Evolutionary conservation across 495 filamentous ascomycete genomes (phyloP).

Genomic region (Jackrogersella multiformis): DNA sequence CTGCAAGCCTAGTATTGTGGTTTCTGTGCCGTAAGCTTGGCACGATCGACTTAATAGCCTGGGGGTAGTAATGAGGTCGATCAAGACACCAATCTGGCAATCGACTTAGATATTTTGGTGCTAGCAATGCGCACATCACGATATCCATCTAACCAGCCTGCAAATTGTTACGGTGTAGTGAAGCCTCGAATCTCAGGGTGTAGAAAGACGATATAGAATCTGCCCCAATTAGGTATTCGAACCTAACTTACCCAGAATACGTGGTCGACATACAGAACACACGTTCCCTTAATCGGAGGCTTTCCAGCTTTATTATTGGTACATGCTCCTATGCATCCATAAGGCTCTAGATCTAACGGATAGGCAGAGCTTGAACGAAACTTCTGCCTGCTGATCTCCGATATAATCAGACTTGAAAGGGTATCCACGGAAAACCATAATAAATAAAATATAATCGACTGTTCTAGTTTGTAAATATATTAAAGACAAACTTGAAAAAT

Average conservation of each 20-base stretch:
- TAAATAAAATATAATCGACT: too few species aligned
- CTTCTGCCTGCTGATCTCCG: neutral
- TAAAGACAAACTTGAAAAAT: too few species aligned
- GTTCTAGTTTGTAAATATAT: too few species aligned
- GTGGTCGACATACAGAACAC: constrained; percentile 1
- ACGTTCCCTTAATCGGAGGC: constrained; percentile 3
- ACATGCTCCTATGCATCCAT: constrained; percentile 2
- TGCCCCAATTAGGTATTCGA: neutral
- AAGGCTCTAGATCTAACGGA: neutral
- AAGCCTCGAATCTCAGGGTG: constrained; percentile 13
- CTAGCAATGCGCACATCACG: constrained; percentile 36
- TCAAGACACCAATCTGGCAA: constrained; percentile 32
- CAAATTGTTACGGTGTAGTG: constrained; percentile 5
- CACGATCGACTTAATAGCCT: constrained; percentile 30
- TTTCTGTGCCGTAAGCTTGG: constrained; percentile 40
- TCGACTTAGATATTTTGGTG: constrained; percentile 25
- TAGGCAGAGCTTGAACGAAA: neutral
- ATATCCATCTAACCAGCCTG: constrained; percentile 28
- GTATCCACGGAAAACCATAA: too few species aligned
- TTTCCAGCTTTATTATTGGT: constrained; percentile 6
- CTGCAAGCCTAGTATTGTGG: constrained; percentile 13
- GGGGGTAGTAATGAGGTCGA: constrained; percentile 23
- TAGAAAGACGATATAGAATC: neutral
- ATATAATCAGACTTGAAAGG: too few species aligned
- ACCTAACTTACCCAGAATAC: neutral